phyloP scores from a whole-genome alignment of 1,284 basidiomycete genomes.

The Ceratobasidium sp. region DNA sequence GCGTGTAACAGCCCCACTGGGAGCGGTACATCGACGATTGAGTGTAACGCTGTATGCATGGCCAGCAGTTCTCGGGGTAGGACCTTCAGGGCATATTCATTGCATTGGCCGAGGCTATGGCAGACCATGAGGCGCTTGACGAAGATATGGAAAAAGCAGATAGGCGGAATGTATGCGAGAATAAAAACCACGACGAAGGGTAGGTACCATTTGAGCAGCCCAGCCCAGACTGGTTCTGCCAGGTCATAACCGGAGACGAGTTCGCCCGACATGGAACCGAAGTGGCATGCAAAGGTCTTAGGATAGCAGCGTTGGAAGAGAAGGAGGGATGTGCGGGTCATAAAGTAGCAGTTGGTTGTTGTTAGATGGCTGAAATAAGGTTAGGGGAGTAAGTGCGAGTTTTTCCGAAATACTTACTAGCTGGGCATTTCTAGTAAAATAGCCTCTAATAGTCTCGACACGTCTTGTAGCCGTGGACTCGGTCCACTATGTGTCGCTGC shows the following conservation, averaged over 20 bases:
- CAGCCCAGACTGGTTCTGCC: conserved; percentile 37
- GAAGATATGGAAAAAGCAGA: background rate
- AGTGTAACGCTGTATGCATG: too few relatives aligned
- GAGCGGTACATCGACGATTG: conserved; percentile 17
- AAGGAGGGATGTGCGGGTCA: conserved; percentile 24
- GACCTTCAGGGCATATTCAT: too few relatives aligned
- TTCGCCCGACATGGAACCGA: background rate
- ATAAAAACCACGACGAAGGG: background rate
- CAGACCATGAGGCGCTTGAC: background rate
- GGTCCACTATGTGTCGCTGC: background rate
- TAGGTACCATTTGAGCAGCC: conserved; percentile 27
- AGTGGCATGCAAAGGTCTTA: conserved; percentile 7
- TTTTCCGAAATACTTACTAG: conserved; percentile 14
- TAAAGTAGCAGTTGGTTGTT: conserved; percentile 35
- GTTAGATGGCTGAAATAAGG: conserved; percentile 6
- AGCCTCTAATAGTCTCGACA: conserved; percentile 26
- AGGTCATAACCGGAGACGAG: background rate
- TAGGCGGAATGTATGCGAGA: background rate
- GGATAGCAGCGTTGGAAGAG: conserved; percentile 19
- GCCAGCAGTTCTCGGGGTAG: too few relatives aligned
- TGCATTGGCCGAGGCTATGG: too few relatives aligned
- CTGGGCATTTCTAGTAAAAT: conserved; percentile 35
- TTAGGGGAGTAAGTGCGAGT: background rate
- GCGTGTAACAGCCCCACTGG: conserved; percentile 23
- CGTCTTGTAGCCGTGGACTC: background rate